Evolutionary conservation across 331 rosid genomes (phyloP).

Genomic region (Erythrophleum ivorense): DNA sequence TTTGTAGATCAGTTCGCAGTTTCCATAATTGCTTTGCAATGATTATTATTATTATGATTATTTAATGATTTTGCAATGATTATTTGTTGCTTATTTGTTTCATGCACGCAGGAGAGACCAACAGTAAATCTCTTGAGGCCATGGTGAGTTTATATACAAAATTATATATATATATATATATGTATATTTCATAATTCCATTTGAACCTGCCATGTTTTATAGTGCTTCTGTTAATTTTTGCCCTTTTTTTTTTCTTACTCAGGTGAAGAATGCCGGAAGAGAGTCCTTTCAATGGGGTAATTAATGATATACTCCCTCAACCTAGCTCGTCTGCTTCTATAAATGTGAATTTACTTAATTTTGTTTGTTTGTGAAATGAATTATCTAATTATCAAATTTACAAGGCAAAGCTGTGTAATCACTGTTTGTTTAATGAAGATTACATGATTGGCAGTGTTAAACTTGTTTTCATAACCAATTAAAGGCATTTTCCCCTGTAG

Average conservation of each 20-base stretch:
- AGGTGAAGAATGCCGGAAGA: slow-evolving; percentile 84
- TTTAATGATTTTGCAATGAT: neutral
- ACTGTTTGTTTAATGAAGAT: neutral
- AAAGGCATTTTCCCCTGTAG: neutral
- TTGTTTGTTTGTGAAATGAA: neutral
- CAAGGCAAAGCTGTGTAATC: neutral
- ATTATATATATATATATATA: too few species aligned
- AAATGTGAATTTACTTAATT: neutral
- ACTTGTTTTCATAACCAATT: neutral
- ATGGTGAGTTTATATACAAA: slow-evolving; percentile 59
- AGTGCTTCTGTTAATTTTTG: neutral
- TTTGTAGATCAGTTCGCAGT: neutral
- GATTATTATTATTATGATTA: neutral
- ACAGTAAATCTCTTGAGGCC: slow-evolving; percentile 76
- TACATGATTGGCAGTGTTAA: neutral
- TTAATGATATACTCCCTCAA: slow-evolving; percentile 21
- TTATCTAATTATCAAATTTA: neutral
- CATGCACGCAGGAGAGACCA: slow-evolving; percentile 74
- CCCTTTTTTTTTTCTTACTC: neutral
- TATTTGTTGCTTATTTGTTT: slow-evolving; percentile 19
- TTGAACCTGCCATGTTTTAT: neutral
- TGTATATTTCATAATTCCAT: too few species aligned
- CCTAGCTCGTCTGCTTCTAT: neutral
- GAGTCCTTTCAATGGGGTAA: slow-evolving; percentile 95
- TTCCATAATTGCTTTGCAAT: neutral